Percentiles rank a stretch among this genome's conserved stretches.
Conservation (phyloP, 2,329 filamentous ascomycete genomes). For the Cadophora sp. region DNA sequence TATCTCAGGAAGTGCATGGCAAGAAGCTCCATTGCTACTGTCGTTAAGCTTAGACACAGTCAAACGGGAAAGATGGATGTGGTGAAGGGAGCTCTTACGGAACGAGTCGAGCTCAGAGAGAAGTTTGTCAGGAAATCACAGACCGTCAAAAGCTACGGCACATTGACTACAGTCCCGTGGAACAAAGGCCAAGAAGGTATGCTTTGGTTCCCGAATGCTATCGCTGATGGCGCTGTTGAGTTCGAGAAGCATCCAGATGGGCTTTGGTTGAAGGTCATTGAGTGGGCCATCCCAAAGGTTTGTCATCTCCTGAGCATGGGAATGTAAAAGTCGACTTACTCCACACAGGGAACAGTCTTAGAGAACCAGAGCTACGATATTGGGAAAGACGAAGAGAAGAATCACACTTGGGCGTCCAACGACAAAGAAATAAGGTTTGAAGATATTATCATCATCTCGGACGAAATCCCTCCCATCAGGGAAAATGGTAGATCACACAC, state of each 20-base stretch:
- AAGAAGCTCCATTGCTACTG: slow-evolving; percentile 10
- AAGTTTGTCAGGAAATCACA: slow-evolving; percentile 19
- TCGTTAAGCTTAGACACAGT: slow-evolving; percentile 21
- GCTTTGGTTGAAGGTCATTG: slow-evolving; percentile 18
- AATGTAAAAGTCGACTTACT: background rate
- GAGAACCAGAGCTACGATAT: slow-evolving; percentile 20
- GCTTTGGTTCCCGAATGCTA: slow-evolving; percentile 9
- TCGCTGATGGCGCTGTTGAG: slow-evolving; percentile 16
- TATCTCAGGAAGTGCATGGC: slow-evolving; percentile 29
- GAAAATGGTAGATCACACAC: slow-evolving; percentile 20
- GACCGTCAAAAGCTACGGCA: slow-evolving; percentile 24
- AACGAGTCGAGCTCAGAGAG: slow-evolving; percentile 15
- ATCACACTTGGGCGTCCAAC: slow-evolving; percentile 17
- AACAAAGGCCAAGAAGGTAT: background rate
- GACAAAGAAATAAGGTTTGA: slow-evolving; percentile 22
- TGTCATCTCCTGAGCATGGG: background rate
- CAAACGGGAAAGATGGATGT: slow-evolving; percentile 27
- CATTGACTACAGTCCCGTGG: slow-evolving; percentile 15
- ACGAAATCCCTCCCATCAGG: slow-evolving; percentile 12
- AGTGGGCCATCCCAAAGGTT: slow-evolving; percentile 29
- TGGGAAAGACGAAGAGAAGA: slow-evolving; percentile 2
- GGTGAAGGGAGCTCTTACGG: slow-evolving; percentile 21
- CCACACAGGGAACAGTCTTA: slow-evolving; percentile 11
- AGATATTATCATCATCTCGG: slow-evolving; percentile 27
- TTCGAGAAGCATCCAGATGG: slow-evolving; percentile 5